Evolutionary conservation across 2,329 filamentous ascomycete species (phyloP).

Genomic region (Trichoderma asperellum): DNA sequence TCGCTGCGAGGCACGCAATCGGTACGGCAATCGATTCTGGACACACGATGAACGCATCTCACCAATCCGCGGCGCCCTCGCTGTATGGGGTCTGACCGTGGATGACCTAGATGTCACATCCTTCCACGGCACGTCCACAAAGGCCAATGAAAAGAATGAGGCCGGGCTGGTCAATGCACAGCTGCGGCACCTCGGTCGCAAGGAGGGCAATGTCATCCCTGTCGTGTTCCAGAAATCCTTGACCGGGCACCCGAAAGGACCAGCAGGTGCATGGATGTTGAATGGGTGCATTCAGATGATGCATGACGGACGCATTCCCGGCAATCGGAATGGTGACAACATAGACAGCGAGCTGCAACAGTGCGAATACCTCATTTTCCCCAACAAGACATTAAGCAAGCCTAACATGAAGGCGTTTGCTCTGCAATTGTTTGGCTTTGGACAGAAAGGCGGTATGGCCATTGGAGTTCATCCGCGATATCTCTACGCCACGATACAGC

Average conservation of each 20-base stretch:
- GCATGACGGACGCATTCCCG: slow-evolving; percentile 17
- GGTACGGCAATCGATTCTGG: background rate
- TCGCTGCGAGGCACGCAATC: background rate
- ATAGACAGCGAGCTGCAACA: background rate
- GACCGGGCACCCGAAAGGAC: slow-evolving; percentile 28
- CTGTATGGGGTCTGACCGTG: slow-evolving; percentile 91
- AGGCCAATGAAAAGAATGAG: slow-evolving; percentile 96
- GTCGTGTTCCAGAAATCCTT: background rate
- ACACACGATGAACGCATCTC: slow-evolving; percentile 40
- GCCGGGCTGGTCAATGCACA: slow-evolving; percentile 66
- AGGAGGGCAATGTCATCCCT: background rate
- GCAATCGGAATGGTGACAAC: background rate
- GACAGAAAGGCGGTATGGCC: no score
- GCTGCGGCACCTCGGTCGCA: background rate
- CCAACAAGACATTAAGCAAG: no score
- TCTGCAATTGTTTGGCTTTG: no score
- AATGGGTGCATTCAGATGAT: slow-evolving; percentile 14
- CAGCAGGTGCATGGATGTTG: slow-evolving; percentile 28
- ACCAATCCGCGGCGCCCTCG: slow-evolving; percentile 85
- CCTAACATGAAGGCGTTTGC: no score
- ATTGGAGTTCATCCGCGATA: no score
- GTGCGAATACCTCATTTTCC: no score
- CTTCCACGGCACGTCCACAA: slow-evolving; percentile 93
- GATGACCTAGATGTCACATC: slow-evolving; percentile 89
- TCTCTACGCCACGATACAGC: no score